A percentile compares a stretch with the other conserved stretches of the same genome.
Evolutionary conservation across 2,329 filamentous ascomycete species (phyloP).

Genomic region (Ophiosphaerella korrae): DNA sequence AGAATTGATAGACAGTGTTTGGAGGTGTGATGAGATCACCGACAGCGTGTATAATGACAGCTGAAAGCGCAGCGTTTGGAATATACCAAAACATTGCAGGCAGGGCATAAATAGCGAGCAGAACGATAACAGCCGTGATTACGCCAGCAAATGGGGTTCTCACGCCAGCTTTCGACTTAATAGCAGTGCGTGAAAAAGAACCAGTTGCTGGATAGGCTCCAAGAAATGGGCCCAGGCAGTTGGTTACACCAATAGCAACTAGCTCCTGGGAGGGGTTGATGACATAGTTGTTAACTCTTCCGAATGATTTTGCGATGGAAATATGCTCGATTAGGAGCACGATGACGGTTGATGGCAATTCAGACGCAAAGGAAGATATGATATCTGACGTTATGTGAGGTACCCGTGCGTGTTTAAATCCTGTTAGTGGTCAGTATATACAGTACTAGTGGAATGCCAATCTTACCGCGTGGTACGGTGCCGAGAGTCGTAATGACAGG

Average conservation of each 20-base stretch:
- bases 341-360: conserved; percentile 86
- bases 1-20: conserved; percentile 93
- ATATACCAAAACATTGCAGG: conserved; percentile 95
- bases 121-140: conserved; percentile 82
- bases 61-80: conserved; percentile 77
- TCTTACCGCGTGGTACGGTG: conserved; percentile 72
- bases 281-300: conserved; percentile 93
- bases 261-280: conserved; percentile 96
- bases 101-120: conserved; percentile 88
- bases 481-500: conserved; percentile 76
- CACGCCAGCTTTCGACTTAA: conserved; percentile 96
- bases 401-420: conserved; percentile 76
- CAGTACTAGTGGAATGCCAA: background rate
- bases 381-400: conserved; percentile 71
- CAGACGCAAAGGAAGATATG: conserved; percentile 68
- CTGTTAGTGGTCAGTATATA: conserved; percentile 15
- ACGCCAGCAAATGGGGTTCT: conserved; percentile 89
- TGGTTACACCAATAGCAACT: conserved; percentile 89
- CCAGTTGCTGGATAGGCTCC: conserved; percentile 92
- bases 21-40: conserved; percentile 91
- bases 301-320: conserved; percentile 95
- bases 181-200: conserved; percentile 94
- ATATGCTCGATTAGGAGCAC: conserved; percentile 96
- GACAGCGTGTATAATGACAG: conserved; percentile 95
- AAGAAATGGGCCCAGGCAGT: conserved; percentile 86